phyloP scores from a whole-genome alignment of 805 yeast genomes.

The Cyberlindnera euphorbiae region DNA sequence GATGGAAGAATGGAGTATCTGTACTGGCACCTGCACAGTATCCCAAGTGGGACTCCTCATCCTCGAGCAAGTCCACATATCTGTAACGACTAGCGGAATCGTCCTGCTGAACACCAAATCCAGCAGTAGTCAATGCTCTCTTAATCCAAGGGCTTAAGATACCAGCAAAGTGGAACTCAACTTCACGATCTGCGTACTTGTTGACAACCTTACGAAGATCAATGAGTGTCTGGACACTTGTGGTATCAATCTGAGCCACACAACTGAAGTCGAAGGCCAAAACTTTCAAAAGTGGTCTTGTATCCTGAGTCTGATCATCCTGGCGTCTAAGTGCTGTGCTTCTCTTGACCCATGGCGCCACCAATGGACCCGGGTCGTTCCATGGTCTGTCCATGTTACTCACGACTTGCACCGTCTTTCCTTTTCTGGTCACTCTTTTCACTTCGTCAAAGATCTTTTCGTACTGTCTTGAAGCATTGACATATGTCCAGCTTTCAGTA shows the following conservation, averaged over 20 bases:
- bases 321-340: constrained; percentile 16
- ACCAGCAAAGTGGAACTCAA: constrained; percentile 87
- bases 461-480: constrained; percentile 70
- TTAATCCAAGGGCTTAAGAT: constrained; percentile 83
- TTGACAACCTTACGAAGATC: constrained; percentile 72
- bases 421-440: constrained; percentile 55
- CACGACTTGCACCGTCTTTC: constrained; percentile 35
- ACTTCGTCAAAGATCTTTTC: constrained; percentile 68
- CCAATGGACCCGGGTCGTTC: constrained; percentile 79
- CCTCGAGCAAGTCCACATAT: constrained; percentile 22
- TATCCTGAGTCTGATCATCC: constrained; percentile 31
- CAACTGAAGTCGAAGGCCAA: constrained; percentile 79
- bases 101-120: constrained; percentile 67
- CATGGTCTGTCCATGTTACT: constrained; percentile 64
- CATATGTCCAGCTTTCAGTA: constrained; percentile 74
- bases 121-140: constrained; percentile 66
- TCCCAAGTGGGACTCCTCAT: constrained; percentile 26
- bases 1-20: constrained; percentile 70
- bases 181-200: constrained; percentile 72
- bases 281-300: constrained; percentile 63
- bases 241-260: constrained; percentile 71
- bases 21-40: constrained; percentile 57
- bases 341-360: constrained; percentile 23
- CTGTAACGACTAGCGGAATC: constrained; percentile 29
- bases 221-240: constrained; percentile 71